A percentile compares a stretch with the other conserved stretches of the same genome.
Evolutionary conservation across 2,329 filamentous ascomycete genomes (phyloP).

Genomic region (Aspergillus sclerotialis): DNA sequence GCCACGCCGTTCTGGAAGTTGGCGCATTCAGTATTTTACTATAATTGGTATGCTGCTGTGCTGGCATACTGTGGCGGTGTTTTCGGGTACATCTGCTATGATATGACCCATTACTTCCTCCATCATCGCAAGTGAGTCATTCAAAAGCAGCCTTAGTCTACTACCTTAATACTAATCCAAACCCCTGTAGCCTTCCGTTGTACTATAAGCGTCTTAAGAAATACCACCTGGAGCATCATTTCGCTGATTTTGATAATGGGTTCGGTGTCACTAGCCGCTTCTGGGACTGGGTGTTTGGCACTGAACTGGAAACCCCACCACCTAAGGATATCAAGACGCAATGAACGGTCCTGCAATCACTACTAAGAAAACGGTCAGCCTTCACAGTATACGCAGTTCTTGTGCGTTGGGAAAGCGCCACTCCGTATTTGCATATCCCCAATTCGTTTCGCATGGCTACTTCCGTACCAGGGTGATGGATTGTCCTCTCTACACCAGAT

Average conservation of each 20-base stretch:
- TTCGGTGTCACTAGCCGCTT: conserved; percentile 95
- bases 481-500: no score
- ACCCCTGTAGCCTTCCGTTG: conserved; percentile 56
- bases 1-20: conserved; percentile 90
- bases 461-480: no score
- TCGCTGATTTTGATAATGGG: conserved; percentile 94
- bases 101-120: conserved; percentile 96
- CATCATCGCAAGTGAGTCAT: conserved; percentile 74
- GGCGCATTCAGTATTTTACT: conserved; percentile 73
- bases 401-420: no score
- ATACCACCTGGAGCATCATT: conserved; percentile 94
- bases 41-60: conserved; percentile 74
- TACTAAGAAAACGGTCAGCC: no score
- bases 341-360: conserved; percentile 18
- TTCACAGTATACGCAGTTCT: no score
- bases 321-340: conserved; percentile 31
- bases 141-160: background rate
- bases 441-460: no score
- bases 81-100: conserved; percentile 94
- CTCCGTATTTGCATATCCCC: no score
- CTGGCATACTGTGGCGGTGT: conserved; percentile 82
- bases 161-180: conserved; percentile 7
- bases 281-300: conserved; percentile 91
- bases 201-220: conserved; percentile 95
- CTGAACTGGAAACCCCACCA: conserved; percentile 56